Percentiles rank a stretch among this genome's conserved stretches.
Evolutionary conservation across 2,329 filamentous ascomycete genomes (phyloP).

Genomic region (Cercospora citrullina): DNA sequence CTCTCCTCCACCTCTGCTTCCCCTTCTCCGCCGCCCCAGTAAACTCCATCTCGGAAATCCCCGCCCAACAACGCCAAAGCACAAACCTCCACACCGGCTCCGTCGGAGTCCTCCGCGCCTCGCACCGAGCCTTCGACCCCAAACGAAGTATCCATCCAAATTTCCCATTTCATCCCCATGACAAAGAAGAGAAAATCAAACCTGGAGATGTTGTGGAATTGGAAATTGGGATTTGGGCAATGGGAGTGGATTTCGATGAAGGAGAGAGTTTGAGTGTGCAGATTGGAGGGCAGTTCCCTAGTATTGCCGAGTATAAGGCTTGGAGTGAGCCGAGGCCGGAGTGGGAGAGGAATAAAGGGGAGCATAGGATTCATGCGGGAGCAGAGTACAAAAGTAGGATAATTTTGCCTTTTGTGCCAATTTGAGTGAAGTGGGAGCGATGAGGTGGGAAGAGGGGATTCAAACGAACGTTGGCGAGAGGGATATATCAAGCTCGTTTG

Average conservation of each 20-base stretch:
- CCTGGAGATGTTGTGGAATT: slow-evolving; percentile 47
- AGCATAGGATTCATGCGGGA: slow-evolving; percentile 44
- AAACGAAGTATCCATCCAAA: slow-evolving; percentile 18
- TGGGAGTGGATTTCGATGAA: slow-evolving; percentile 49
- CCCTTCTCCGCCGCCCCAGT: slow-evolving; percentile 23
- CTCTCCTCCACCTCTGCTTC: slow-evolving; percentile 24
- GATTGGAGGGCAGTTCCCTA: slow-evolving; percentile 29
- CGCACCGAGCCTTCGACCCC: slow-evolving; percentile 21
- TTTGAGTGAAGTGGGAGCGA: not conserved
- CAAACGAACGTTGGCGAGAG: no score
- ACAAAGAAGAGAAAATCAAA: slow-evolving; percentile 42
- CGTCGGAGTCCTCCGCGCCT: slow-evolving; percentile 23
- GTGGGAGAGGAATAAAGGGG: slow-evolving; percentile 45
- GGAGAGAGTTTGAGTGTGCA: slow-evolving; percentile 38
- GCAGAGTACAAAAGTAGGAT: slow-evolving; percentile 40
- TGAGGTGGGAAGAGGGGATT: not conserved
- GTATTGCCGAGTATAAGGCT: slow-evolving; percentile 44
- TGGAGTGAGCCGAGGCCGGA: slow-evolving; percentile 45
- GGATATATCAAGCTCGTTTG: no score
- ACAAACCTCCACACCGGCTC: slow-evolving; percentile 23
- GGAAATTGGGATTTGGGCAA: slow-evolving; percentile 52
- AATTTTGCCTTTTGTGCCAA: slow-evolving; percentile 42
- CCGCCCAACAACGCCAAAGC: slow-evolving; percentile 37
- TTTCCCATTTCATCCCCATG: slow-evolving; percentile 24
- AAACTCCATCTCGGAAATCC: slow-evolving; percentile 44